Evolutionary conservation across 2,329 filamentous ascomycete species (phyloP).

Genomic region (Aschersonia sp.): DNA sequence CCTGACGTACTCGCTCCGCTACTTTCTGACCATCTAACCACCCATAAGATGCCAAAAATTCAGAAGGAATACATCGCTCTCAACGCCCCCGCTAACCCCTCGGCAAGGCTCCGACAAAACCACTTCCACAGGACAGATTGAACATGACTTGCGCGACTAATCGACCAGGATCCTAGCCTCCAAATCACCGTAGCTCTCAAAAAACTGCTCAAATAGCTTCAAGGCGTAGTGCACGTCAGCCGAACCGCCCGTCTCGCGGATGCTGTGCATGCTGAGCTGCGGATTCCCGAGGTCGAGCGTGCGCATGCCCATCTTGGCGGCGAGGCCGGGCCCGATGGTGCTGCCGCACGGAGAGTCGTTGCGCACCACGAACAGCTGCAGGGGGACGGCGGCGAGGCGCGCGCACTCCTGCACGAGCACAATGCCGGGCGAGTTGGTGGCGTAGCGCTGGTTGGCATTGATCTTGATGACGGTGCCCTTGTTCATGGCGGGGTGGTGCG

Average conservation of each 20-base stretch:
- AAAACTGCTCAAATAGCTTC: conserved; percentile 77
- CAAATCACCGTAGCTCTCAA: conserved; percentile 67
- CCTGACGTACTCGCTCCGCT: not conserved
- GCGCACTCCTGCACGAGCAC: conserved; percentile 85
- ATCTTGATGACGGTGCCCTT: conserved; percentile 94
- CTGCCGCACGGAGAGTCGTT: conserved; percentile 92
- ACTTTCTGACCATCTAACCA: not conserved
- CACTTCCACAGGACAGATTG: too few species aligned
- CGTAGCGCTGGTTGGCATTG: conserved; percentile 95
- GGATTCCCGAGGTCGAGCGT: conserved; percentile 90
- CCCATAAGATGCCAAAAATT: not conserved
- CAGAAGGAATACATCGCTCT: too few species aligned
- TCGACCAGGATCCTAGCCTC: conserved; percentile 78
- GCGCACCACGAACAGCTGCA: conserved; percentile 91
- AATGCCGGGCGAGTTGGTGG: conserved; percentile 91
- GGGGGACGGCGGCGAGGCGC: conserved; percentile 57
- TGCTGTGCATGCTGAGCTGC: conserved; percentile 93
- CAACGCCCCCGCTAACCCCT: too few species aligned
- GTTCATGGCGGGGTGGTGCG: conserved; percentile 91
- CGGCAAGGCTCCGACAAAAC: too few species aligned
- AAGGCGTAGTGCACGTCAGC: conserved; percentile 80
- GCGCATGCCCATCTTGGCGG: conserved; percentile 69
- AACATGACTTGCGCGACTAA: conserved; percentile 19
- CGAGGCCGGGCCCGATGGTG: conserved; percentile 95
- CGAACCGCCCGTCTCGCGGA: conserved; percentile 80